phyloP scores from a whole-genome alignment of 2,329 filamentous ascomycete species.

The Pseudopithomyces maydicus region DNA sequence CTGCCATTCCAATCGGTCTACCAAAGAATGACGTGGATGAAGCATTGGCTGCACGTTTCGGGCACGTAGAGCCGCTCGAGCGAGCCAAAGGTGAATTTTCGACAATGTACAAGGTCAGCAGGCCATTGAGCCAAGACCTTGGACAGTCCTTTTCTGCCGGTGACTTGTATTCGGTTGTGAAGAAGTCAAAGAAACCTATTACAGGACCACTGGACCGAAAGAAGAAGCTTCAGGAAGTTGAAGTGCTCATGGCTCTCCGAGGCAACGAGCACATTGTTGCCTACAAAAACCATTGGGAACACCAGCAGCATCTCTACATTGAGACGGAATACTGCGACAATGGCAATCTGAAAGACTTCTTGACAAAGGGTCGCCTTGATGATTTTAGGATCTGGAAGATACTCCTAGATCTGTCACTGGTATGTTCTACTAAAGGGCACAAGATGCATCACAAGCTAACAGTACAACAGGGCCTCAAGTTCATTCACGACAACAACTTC shows the following conservation, averaged over 20 bases:
- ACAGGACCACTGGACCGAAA: conserved; percentile 80
- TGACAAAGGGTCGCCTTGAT: conserved; percentile 84
- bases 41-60: conserved; percentile 75
- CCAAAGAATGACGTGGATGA: conserved; percentile 77
- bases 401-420: conserved; percentile 80
- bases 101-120: conserved; percentile 80
- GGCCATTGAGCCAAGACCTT: conserved; percentile 46
- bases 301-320: conserved; percentile 85
- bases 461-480: conserved; percentile 75
- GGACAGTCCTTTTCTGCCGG: conserved; percentile 28
- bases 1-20: conserved; percentile 64
- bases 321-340: conserved; percentile 98
- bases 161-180: conserved; percentile 78
- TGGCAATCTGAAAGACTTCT: conserved; percentile 84
- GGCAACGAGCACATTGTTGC: conserved; percentile 85
- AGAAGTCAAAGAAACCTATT: conserved; percentile 85
- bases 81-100: conserved; percentile 89
- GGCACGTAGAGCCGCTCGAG: conserved; percentile 73
- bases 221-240: conserved; percentile 81
- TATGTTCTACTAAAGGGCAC: conserved; percentile 54
- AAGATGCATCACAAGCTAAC: conserved; percentile 28
- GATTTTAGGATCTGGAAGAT: conserved; percentile 99
- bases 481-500: conserved; percentile 87
- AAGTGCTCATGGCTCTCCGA: conserved; percentile 75
- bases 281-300: conserved; percentile 87